A percentile compares a stretch with the other conserved stretches of the same genome.
Evolutionary conservation across 2,329 filamentous ascomycete species (phyloP).

Genomic region (Fusarium subglutinans): DNA sequence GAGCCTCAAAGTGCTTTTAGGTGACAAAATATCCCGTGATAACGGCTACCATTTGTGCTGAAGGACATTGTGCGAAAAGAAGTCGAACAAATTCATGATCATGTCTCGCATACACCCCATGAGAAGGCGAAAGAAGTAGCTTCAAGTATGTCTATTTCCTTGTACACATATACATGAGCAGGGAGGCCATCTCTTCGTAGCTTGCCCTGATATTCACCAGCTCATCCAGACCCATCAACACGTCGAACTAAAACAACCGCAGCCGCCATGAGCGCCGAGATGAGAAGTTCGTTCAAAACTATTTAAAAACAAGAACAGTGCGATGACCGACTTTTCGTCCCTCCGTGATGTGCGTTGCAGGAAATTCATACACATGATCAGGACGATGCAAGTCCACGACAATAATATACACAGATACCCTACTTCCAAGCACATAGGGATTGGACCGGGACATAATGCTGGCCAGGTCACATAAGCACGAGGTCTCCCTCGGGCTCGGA

Average conservation of each 20-base stretch:
- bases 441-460: constrained; percentile 9
- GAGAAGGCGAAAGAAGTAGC: neutral
- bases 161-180: constrained; percentile 46
- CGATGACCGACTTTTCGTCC: constrained; percentile 15
- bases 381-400: constrained; percentile 27
- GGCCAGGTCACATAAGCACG: constrained; percentile 14
- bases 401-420: constrained; percentile 45
- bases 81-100: neutral
- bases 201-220: constrained; percentile 21
- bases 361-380: constrained; percentile 30
- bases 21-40: neutral
- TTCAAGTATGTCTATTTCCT: constrained; percentile 46
- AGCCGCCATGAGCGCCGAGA: constrained; percentile 20
- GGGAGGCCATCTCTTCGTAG: constrained; percentile 33
- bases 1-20: neutral
- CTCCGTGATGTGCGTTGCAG: constrained; percentile 23
- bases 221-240: constrained; percentile 37
- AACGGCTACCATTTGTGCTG: neutral
- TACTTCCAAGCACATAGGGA: neutral
- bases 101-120: neutral
- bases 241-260: constrained; percentile 17
- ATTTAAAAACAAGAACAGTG: constrained; percentile 23
- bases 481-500: neutral
- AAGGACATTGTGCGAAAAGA: neutral
- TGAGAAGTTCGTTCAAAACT: constrained; percentile 21